Evolutionary conservation across 257 asterid species (phyloP).

Genomic region (Striga asiatica): DNA sequence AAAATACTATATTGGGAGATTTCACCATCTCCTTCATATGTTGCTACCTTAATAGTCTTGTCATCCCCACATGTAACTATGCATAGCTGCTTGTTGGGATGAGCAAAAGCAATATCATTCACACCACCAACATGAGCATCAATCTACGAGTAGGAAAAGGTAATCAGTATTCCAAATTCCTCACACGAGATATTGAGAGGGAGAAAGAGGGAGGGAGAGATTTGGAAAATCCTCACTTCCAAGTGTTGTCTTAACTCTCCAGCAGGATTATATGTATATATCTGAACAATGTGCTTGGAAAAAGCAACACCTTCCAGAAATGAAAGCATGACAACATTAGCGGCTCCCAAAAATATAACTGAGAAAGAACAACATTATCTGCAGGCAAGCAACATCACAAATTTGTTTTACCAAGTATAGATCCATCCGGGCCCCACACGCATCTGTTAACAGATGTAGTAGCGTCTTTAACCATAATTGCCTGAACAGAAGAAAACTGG

Average conservation of each 20-base stretch:
- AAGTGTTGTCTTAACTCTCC: conserved; percentile 84
- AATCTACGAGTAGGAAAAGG: conserved; percentile 36
- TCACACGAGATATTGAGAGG: background rate
- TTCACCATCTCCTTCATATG: background rate
- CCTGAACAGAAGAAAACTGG: conserved; percentile 33
- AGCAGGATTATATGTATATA: conserved; percentile 64
- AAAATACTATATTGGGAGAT: conserved; percentile 3
- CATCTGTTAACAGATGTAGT: conserved; percentile 82
- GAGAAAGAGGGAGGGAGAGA: conserved; percentile 1
- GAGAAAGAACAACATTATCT: conserved; percentile 2
- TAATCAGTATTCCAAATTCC: conserved; percentile 13
- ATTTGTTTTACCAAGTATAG: conserved; percentile 64
- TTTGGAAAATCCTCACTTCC: conserved; percentile 40
- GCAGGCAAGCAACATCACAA: conserved; percentile 6
- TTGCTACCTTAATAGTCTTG: conserved; percentile 69
- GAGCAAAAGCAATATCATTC: conserved; percentile 86
- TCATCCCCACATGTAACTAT: conserved; percentile 91
- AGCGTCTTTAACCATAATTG: conserved; percentile 81
- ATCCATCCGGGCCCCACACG: conserved; percentile 95
- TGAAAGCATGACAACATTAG: conserved; percentile 18
- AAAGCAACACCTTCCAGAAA: conserved; percentile 75
- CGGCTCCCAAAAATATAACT: too few relatives aligned
- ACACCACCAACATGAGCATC: conserved; percentile 93
- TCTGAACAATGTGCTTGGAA: conserved; percentile 89
- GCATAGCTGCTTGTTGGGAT: conserved; percentile 89